Evolutionary conservation across 164 flowering plant species (phyloP).

Genomic region (Litsea cubeba): DNA sequence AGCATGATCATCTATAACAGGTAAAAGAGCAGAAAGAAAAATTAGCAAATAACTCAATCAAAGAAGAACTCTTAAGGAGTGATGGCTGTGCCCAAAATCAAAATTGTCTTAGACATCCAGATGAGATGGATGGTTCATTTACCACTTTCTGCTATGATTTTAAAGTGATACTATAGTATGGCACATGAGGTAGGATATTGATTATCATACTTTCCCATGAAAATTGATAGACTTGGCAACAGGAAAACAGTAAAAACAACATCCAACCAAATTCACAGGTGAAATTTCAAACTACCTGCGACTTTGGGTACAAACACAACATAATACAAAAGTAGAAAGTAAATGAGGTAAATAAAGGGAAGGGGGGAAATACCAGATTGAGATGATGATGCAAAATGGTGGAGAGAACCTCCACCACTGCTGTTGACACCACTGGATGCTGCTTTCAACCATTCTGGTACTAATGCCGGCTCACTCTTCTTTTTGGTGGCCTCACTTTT

Average conservation of each 20-base stretch:
- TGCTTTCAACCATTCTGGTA: constrained; percentile 87
- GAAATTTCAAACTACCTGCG: neutral
- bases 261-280: neutral
- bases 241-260: neutral
- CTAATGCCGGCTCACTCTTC: constrained; percentile 63
- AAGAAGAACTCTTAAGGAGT: neutral
- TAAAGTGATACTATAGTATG: neutral
- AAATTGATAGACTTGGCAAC: neutral
- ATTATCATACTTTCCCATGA: neutral
- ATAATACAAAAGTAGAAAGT: neutral
- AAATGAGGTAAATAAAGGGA: neutral
- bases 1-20: constrained; percentile 41
- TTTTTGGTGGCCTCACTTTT: constrained; percentile 28
- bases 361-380: constrained; percentile 50
- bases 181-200: neutral
- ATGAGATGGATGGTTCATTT: neutral
- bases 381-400: constrained; percentile 46
- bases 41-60: neutral
- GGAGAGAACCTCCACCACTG: constrained; percentile 44
- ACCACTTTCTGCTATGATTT: neutral
- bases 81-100: neutral
- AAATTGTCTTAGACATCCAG: neutral
- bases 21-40: constrained; percentile 1
- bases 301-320: neutral
- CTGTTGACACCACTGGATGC: constrained; percentile 27